Base-by-base conservation (phyloP, 768 basidiomycete species). In the Tricholomella constricta region DNA sequence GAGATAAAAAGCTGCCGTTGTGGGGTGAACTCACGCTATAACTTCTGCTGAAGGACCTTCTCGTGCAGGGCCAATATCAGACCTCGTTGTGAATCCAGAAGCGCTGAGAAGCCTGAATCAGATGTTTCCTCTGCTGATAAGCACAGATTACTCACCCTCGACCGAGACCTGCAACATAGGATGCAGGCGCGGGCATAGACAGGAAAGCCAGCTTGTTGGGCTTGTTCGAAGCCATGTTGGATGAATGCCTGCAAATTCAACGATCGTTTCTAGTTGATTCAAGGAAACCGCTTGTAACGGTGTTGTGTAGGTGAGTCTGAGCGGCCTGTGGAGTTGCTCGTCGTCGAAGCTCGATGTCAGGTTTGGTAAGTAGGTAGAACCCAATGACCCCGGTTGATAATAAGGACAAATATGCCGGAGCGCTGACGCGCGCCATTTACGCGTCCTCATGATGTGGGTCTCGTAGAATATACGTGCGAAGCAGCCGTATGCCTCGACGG, bases 81-180 rank as follows among this genome's bases (percentile, higher is more conserved):
- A 96, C 43, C 95, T 89, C 6, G 96, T 98, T 0, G 96, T 98
- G 73, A 98, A 98, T 53, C 94, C 94, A 41, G 94, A 96, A 45
- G 94, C 94, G 73, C 93, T 94, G 58, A 64, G 49, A 52, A 34
- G 48, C 37, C 6, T 19, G 14, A 23, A 44, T 61, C 34, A 55
- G 59, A 53, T 48, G 52, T 26, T 25, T 14, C 27, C 48, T 12
- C 22, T 12, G 9, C 26, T 17, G 50, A 23, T 32, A 11, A 37
- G 14, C 5, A 6, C 8, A 10, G 15, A 41, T 48, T 23, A 74
- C 88, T 54, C 61, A 94, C 89, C 94, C 96, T 78, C 95, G 85
- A 72, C 96, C 95, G 27, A 98, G 87, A 88, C 97, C 97, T 60
- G 96, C 97, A 32, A 98, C 97, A 70, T 98, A 98, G 1, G 93